Conservation (phyloP, 169 alveolate species). For the Cystoisospora suis region DNA sequence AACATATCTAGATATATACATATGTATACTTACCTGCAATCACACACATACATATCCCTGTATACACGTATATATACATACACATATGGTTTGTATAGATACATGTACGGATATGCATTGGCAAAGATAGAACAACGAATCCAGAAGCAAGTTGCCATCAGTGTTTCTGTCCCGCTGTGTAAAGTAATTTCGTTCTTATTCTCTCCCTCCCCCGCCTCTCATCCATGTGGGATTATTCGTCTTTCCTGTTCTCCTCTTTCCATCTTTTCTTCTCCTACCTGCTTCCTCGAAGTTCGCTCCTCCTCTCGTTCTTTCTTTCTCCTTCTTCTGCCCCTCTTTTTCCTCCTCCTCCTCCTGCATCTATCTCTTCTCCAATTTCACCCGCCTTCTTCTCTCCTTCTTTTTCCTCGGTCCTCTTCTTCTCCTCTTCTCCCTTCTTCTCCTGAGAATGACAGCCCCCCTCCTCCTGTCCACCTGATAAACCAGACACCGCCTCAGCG, state of each 20-base stretch:
- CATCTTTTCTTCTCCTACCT: not conserved
- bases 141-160: too few relatives aligned
- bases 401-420: not conserved
- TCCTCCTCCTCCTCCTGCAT: not conserved
- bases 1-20: too few relatives aligned
- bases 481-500: not conserved
- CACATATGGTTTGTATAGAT: too few relatives aligned
- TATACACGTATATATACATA: too few relatives aligned
- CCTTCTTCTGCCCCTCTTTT: not conserved
- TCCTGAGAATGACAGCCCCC: not conserved
- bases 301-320: not conserved
- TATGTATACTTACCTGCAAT: too few relatives aligned
- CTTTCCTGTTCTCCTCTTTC: not conserved
- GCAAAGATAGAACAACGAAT: too few relatives aligned
- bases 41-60: too few relatives aligned
- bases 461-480: not conserved
- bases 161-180: too few relatives aligned
- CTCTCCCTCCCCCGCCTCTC: too few relatives aligned
- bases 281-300: not conserved
- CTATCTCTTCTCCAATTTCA: not conserved
- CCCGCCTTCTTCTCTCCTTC: not conserved
- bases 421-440: not conserved
- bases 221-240: too few relatives aligned
- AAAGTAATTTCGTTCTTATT: too few relatives aligned
- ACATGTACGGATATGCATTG: too few relatives aligned